A percentile compares a stretch with the other conserved stretches of the same genome.
Evolutionary conservation across 495 filamentous ascomycete species (phyloP).

Genomic region (Ascodesmis nigricans): DNA sequence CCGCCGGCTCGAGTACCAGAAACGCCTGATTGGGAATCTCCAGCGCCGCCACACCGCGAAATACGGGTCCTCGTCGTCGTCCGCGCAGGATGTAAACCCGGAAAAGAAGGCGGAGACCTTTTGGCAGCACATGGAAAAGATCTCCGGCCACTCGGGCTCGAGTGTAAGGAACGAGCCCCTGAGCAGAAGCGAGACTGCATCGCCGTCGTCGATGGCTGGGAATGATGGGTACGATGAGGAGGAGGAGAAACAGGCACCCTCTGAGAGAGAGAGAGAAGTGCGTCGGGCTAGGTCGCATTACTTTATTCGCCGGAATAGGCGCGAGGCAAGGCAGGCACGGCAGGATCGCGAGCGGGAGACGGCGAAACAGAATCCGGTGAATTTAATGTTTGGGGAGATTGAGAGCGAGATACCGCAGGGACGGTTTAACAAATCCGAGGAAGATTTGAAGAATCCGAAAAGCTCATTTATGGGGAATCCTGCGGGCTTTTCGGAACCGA

Average conservation of each 20-base stretch:
- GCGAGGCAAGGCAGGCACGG: too few relatives aligned
- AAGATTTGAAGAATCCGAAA: too few relatives aligned
- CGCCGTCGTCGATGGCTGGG: not conserved
- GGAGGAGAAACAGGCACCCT: not conserved
- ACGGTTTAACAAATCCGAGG: too few relatives aligned
- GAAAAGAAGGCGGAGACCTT: constrained; percentile 1
- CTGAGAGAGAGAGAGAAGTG: not conserved
- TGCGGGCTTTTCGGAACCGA: not conserved
- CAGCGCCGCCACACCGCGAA: not conserved
- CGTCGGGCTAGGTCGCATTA: too few relatives aligned
- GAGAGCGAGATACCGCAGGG: too few relatives aligned
- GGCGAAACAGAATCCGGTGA: too few relatives aligned
- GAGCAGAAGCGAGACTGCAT: not conserved
- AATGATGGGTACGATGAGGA: not conserved
- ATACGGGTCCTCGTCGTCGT: not conserved
- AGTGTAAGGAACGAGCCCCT: not conserved
- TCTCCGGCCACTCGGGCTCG: not conserved
- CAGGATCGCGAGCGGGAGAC: too few relatives aligned
- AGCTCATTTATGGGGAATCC: not conserved
- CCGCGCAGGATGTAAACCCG: not conserved
- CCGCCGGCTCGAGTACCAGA: too few relatives aligned
- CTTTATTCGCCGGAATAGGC: too few relatives aligned
- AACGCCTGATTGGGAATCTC: too few relatives aligned
- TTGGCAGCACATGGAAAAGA: constrained; percentile 5
- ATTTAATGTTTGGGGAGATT: too few relatives aligned